Evolutionary conservation across 2,329 filamentous ascomycete species (phyloP).

Genomic region (Penicillium olsonii): DNA sequence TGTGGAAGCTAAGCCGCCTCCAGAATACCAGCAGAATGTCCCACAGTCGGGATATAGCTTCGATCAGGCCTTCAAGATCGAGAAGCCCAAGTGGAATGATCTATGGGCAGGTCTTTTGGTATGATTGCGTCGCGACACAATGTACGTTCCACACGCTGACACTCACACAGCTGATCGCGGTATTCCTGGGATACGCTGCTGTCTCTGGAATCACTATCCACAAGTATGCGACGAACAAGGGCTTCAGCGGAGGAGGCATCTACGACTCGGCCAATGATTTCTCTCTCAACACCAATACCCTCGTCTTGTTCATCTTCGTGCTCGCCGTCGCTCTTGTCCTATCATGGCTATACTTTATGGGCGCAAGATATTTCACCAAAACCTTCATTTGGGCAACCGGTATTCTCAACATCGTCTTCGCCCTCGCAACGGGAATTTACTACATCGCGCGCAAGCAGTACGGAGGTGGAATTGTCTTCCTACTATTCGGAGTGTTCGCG

Average conservation of each 20-base stretch:
- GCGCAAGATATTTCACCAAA: slow-evolving; percentile 77
- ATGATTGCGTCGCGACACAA: slow-evolving; percentile 21
- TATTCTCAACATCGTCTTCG: slow-evolving; percentile 81
- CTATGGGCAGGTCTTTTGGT: slow-evolving; percentile 83
- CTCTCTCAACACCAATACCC: slow-evolving; percentile 76
- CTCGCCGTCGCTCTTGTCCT: slow-evolving; percentile 72
- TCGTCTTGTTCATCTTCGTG: slow-evolving; percentile 81
- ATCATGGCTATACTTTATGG: slow-evolving; percentile 74
- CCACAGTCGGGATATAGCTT: slow-evolving; percentile 53
- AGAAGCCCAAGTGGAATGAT: slow-evolving; percentile 86
- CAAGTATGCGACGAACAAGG: slow-evolving; percentile 67
- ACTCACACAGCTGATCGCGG: slow-evolving; percentile 62
- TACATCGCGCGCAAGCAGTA: slow-evolving; percentile 78
- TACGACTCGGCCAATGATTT: slow-evolving; percentile 68
- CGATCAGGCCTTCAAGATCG: slow-evolving; percentile 78
- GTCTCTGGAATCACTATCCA: slow-evolving; percentile 75
- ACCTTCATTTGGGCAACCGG: slow-evolving; percentile 91
- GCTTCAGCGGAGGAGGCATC: slow-evolving; percentile 70
- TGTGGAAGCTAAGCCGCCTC: slow-evolving; percentile 24
- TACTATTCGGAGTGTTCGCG: slow-evolving; percentile 78
- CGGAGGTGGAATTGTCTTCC: slow-evolving; percentile 82
- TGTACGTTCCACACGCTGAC: slow-evolving; percentile 1
- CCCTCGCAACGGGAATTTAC: slow-evolving; percentile 82
- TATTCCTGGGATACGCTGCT: slow-evolving; percentile 71
- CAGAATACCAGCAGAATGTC: slow-evolving; percentile 26